phyloP scores from a whole-genome alignment of 2,329 filamentous ascomycete genomes.

The Diaporthe aspalathi region DNA sequence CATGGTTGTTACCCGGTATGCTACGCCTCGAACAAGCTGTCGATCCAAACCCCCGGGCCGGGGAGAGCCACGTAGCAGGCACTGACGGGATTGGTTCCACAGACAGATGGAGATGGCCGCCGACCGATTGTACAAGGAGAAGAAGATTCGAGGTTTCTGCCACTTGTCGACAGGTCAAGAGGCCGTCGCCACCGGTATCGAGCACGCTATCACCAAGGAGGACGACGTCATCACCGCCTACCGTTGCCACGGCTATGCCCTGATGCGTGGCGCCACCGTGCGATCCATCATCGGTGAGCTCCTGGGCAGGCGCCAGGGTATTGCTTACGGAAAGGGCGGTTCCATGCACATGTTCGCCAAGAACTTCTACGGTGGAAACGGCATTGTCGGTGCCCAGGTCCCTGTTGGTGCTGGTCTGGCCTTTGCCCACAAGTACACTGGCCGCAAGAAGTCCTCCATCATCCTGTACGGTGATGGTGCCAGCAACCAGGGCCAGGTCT shows the following conservation, averaged over 20 bases:
- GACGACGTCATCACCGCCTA: slow-evolving; percentile 98
- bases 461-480: slow-evolving; percentile 98
- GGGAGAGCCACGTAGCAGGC: not conserved
- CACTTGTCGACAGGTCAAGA: slow-evolving; percentile 98
- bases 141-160: slow-evolving; percentile 99
- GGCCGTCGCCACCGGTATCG: slow-evolving; percentile 95
- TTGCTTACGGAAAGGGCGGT: slow-evolving; percentile 98
- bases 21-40: not conserved
- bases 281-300: slow-evolving; percentile 96
- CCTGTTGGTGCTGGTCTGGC: slow-evolving; percentile 96
- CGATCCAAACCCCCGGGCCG: not conserved
- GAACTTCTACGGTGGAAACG: slow-evolving; percentile 98
- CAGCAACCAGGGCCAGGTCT: slow-evolving; percentile 99
- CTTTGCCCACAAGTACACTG: slow-evolving; percentile 95
- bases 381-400: slow-evolving; percentile 98
- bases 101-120: slow-evolving; percentile 99
- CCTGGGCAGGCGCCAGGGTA: slow-evolving; percentile 93
- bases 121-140: slow-evolving; percentile 99
- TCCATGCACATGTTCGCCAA: slow-evolving; percentile 99
- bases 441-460: slow-evolving; percentile 85
- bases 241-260: slow-evolving; percentile 97
- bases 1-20: slow-evolving; percentile 94
- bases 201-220: slow-evolving; percentile 90
- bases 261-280: slow-evolving; percentile 93
- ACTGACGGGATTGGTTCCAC: slow-evolving; percentile 38